phyloP scores from a whole-genome alignment of 2,329 filamentous ascomycete species.

The Raffaelea arxii region DNA sequence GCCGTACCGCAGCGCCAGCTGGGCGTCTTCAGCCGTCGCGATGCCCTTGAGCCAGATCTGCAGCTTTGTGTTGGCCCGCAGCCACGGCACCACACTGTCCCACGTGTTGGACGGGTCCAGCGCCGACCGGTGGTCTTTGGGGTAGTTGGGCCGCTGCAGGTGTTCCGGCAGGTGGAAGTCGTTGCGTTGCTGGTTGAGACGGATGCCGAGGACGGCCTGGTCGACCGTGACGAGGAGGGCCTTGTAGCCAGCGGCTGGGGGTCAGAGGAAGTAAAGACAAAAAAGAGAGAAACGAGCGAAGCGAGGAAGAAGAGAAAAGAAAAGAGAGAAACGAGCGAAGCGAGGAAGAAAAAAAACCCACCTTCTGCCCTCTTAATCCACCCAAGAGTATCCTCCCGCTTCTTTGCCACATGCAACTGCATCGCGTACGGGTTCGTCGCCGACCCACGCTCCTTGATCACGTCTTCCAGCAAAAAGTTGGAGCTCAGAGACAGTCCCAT shows the following conservation, averaged over 20 bases:
- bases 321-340: not conserved
- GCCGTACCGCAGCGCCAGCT: not conserved
- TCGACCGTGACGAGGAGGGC: conserved; percentile 43
- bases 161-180: conserved; percentile 35
- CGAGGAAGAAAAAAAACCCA: not conserved
- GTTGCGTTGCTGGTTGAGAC: conserved; percentile 43
- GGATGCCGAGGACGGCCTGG: conserved; percentile 15
- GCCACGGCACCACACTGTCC: conserved; percentile 38
- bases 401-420: not conserved
- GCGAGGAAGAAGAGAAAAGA: not conserved
- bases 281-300: not conserved
- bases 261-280: not conserved
- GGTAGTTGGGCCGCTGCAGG: conserved; percentile 18
- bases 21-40: not conserved
- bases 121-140: not conserved
- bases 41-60: conserved; percentile 36
- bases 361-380: not conserved
- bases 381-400: not conserved
- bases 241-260: conserved; percentile 11
- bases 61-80: conserved; percentile 34
- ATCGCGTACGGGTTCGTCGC: not conserved
- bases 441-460: not conserved
- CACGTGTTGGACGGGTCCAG: conserved; percentile 27
- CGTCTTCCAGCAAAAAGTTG: not conserved
- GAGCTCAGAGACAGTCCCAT: not conserved